phyloP scores from a whole-genome alignment of 2,329 filamentous ascomycete genomes.

The Akanthomyces muscarius region DNA sequence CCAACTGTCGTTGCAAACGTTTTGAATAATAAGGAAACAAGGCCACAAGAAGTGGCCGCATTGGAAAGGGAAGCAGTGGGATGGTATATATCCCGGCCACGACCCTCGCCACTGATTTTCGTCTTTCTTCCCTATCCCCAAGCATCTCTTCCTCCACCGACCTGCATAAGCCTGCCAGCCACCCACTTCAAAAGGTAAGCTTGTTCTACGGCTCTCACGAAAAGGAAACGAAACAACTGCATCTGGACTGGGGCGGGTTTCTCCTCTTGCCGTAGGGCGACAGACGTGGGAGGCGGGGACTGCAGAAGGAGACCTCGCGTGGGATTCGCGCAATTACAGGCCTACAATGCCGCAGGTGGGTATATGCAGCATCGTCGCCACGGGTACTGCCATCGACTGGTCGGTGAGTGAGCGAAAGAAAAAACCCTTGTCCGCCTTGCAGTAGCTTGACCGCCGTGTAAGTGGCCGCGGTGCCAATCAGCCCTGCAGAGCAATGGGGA shows the following conservation, averaged over 20 bases:
- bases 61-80: slow-evolving; percentile 4
- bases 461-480: slow-evolving; percentile 11
- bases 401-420: neutral
- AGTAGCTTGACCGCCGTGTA: neutral
- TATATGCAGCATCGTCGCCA: slow-evolving; percentile 9
- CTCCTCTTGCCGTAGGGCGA: neutral
- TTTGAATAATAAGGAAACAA: slow-evolving; percentile 9
- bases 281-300: neutral
- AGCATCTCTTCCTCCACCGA: neutral
- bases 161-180: slow-evolving; percentile 3
- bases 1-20: neutral
- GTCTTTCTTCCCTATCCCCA: neutral
- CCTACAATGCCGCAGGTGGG: neutral
- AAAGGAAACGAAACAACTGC: slow-evolving; percentile 13
- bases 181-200: neutral
- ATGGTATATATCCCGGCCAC: slow-evolving; percentile 16
- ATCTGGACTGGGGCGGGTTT: neutral
- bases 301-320: slow-evolving; percentile 4
- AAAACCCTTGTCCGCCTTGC: neutral
- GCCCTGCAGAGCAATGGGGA: neutral
- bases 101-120: neutral
- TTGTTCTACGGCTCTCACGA: neutral
- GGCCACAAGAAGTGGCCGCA: slow-evolving; percentile 12
- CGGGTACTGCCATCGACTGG: slow-evolving; percentile 7
- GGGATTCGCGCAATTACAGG: slow-evolving; percentile 11